Conservation (phyloP, 805 yeast genomes). For the Hanseniaspora valbyensis region DNA sequence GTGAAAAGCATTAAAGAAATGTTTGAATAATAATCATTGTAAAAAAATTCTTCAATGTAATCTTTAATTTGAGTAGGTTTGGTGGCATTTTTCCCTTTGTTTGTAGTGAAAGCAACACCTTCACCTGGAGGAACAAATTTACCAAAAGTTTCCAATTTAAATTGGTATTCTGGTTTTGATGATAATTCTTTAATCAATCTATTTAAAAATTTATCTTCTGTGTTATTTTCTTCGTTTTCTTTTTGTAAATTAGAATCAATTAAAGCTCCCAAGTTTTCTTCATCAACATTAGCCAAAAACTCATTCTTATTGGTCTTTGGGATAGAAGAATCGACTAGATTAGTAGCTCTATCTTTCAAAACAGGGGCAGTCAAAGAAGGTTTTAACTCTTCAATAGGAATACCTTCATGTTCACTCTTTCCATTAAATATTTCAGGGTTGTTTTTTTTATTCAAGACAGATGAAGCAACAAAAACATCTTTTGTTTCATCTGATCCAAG, state of each 20-base stretch:
- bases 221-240: not conserved
- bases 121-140: constrained; percentile 22
- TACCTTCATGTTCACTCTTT: constrained; percentile 25
- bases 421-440: constrained; percentile 21
- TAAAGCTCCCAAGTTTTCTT: constrained; percentile 18
- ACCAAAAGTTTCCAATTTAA: constrained; percentile 33
- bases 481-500: not conserved
- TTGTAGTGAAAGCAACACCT: constrained; percentile 18
- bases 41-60: constrained; percentile 57
- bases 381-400: constrained; percentile 26
- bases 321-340: constrained; percentile 27
- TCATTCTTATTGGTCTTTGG: constrained; percentile 19
- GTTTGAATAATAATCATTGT: constrained; percentile 65
- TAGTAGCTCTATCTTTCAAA: constrained; percentile 24
- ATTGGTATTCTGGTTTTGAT: constrained; percentile 15
- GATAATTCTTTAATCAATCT: constrained; percentile 1
- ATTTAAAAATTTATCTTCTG: not conserved
- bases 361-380: constrained; percentile 22
- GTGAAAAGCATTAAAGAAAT: constrained; percentile 53
- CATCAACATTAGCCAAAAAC: constrained; percentile 17
- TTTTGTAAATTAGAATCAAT: not conserved
- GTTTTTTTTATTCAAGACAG: constrained; percentile 18
- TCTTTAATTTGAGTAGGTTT: constrained; percentile 32
- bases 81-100: not conserved
- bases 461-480: constrained; percentile 22